Conservation (phyloP, 441 rosid species). For the Macaranga tanarius region DNA sequence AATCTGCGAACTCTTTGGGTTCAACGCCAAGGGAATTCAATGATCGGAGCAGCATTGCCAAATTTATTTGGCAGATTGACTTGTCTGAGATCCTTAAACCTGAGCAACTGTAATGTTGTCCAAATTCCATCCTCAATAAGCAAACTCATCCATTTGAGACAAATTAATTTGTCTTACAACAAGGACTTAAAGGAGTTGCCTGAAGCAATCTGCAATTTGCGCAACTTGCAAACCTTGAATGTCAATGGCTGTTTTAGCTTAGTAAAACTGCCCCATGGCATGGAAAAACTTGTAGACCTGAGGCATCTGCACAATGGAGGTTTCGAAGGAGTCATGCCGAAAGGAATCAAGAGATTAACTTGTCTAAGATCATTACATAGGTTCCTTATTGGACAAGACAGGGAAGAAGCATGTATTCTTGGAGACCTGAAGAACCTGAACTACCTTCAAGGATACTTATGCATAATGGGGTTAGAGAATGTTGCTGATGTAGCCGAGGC, state of each 20-base stretch:
- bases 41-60: not conserved
- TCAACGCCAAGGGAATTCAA: not conserved
- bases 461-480: conserved; percentile 9
- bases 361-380: conserved; percentile 11
- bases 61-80: not conserved
- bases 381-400: not conserved
- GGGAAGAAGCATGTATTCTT: conserved; percentile 2
- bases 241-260: not conserved
- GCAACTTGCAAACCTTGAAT: conserved; percentile 21
- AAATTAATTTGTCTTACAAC: conserved; percentile 18
- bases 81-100: conserved; percentile 13
- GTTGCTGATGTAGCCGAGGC: not conserved
- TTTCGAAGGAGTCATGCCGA: not conserved
- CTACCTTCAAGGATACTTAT: conserved; percentile 15
- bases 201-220: conserved; percentile 21
- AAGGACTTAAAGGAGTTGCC: conserved; percentile 21
- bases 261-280: conserved; percentile 5
- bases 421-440: conserved; percentile 12
- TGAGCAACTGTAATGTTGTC: not conserved
- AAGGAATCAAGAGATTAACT: conserved; percentile 19
- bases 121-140: conserved; percentile 14
- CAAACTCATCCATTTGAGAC: conserved; percentile 23
- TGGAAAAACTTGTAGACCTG: conserved; percentile 19
- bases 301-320: conserved; percentile 13
- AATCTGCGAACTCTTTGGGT: conserved; percentile 7